Conservation (phyloP, 371 early-diverging fungal genomes). For the Choanephora cucurbitarum region DNA sequence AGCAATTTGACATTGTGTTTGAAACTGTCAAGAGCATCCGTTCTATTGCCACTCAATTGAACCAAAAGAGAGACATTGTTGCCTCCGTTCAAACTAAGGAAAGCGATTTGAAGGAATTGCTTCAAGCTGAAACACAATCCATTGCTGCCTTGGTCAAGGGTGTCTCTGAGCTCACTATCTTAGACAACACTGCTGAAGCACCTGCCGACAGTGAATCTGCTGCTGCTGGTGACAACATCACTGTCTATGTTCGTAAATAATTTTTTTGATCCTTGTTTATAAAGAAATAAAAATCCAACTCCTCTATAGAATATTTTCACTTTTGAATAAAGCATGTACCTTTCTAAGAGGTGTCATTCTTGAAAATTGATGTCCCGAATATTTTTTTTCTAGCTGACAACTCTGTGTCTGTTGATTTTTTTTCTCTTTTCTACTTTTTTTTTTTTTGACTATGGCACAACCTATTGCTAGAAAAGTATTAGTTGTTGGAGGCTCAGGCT, state of each 20-base stretch:
- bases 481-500: constrained; percentile 77
- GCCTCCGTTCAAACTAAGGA: constrained; percentile 35
- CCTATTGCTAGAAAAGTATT: constrained; percentile 54
- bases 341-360: too few relatives aligned
- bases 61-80: constrained; percentile 42
- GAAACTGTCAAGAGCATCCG: constrained; percentile 77
- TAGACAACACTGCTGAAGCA: constrained; percentile 43
- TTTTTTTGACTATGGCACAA: constrained; percentile 29
- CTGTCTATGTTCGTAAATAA: constrained; percentile 38
- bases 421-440: not conserved
- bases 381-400: too few relatives aligned
- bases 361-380: not conserved
- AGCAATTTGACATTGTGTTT: constrained; percentile 79
- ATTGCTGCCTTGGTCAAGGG: constrained; percentile 77
- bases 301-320: not conserved
- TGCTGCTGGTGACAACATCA: constrained; percentile 29
- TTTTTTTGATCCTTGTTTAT: not conserved
- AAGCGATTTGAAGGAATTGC: constrained; percentile 24
- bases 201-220: constrained; percentile 77
- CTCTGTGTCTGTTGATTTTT: too few relatives aligned
- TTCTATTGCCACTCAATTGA: constrained; percentile 56
- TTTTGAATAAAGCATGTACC: too few relatives aligned
- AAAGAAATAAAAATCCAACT: not conserved
- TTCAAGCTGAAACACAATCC: constrained; percentile 51
- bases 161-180: constrained; percentile 60